Conservation (phyloP, 345 rosid species). For the Dipteronia dyeriana region DNA sequence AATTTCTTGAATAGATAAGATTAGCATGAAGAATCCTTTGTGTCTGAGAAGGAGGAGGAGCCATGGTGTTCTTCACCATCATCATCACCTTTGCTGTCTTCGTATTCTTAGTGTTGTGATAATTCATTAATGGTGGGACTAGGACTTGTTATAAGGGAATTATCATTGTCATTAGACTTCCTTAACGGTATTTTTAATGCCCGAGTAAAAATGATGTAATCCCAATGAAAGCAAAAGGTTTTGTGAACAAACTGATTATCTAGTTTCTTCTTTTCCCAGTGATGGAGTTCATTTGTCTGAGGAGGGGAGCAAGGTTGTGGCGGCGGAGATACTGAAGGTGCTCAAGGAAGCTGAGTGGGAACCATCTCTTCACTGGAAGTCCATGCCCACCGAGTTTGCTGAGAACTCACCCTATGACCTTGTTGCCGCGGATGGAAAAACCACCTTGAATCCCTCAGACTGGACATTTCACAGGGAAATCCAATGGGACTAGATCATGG, state of each 20-base stretch:
- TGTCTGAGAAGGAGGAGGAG: not conserved
- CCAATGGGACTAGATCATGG: conserved; percentile 61
- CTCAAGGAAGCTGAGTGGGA: conserved; percentile 81
- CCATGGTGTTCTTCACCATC: not conserved
- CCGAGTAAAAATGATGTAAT: not conserved
- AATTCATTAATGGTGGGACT: not conserved
- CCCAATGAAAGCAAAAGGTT: too few relatives aligned
- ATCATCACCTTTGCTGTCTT: not conserved
- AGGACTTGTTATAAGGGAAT: not conserved
- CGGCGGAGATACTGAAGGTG: conserved; percentile 74
- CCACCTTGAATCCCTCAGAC: conserved; percentile 69
- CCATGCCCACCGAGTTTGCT: conserved; percentile 79
- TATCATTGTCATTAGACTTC: not conserved
- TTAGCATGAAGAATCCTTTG: not conserved
- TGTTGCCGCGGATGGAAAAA: conserved; percentile 76
- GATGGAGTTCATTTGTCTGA: conserved; percentile 90
- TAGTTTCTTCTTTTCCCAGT: conserved; percentile 31
- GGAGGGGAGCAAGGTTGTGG: conserved; percentile 88
- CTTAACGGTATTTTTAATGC: not conserved
- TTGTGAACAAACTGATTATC: not conserved
- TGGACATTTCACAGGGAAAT: conserved; percentile 84
- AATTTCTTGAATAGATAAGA: not conserved
- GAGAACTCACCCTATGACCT: conserved; percentile 80
- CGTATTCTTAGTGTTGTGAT: not conserved
- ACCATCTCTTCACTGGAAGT: conserved; percentile 91